phyloP scores from a whole-genome alignment of 75 land plant genomes.

The Pinus tabuliformis region DNA sequence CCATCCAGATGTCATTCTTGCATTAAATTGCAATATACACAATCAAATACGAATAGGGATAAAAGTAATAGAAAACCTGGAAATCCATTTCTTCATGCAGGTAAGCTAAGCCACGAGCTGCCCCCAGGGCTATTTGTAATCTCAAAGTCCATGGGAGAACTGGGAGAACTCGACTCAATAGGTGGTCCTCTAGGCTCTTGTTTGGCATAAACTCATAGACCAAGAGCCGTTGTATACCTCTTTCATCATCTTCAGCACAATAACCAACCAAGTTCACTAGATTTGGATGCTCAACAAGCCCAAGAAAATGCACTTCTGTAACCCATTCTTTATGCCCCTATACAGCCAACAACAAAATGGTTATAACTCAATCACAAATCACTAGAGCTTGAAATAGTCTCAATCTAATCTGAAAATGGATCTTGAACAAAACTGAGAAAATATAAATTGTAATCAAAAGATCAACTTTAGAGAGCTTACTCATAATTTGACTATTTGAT shows the following conservation, averaged over 20 bases:
- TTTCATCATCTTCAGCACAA: slow-evolving; percentile 87
- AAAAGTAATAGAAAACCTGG: slow-evolving; percentile 34
- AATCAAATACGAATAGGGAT: background rate
- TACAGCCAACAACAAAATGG: slow-evolving; percentile 8
- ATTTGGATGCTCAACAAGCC: slow-evolving; percentile 73
- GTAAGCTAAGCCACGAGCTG: slow-evolving; percentile 65
- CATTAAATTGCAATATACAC: background rate
- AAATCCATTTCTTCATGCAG: slow-evolving; percentile 77
- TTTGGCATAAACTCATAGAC: slow-evolving; percentile 78
- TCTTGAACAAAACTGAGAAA: background rate
- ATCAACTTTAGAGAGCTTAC: background rate
- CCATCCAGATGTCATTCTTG: slow-evolving; percentile 1
- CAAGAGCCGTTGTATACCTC: slow-evolving; percentile 75
- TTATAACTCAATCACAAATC: background rate
- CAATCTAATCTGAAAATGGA: background rate
- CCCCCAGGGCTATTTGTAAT: slow-evolving; percentile 57
- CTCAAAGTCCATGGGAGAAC: slow-evolving; percentile 64
- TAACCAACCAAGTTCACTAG: slow-evolving; percentile 76
- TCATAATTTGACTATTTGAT: background rate
- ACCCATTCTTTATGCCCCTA: slow-evolving; percentile 92
- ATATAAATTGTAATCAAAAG: background rate
- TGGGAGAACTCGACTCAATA: slow-evolving; percentile 26
- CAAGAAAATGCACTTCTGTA: slow-evolving; percentile 70
- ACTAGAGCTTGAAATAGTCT: background rate
- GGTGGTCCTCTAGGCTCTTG: slow-evolving; percentile 63